Conservation (phyloP, 1,284 basidiomycete species). For the Melampsora americana region DNA sequence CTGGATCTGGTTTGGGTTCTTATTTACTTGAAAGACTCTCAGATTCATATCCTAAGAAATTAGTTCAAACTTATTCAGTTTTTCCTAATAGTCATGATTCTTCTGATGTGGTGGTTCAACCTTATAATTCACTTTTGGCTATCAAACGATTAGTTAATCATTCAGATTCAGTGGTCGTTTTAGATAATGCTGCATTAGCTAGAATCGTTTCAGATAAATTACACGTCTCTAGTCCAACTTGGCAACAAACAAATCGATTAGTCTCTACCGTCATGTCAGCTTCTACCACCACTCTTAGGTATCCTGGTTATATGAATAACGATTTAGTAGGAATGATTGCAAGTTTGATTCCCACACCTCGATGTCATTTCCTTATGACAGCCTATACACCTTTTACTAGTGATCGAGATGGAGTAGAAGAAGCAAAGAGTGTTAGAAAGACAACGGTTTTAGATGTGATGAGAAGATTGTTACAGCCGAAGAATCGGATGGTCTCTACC, state of each 20-base stretch:
- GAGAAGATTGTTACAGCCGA: slow-evolving; percentile 93
- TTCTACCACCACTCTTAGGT: slow-evolving; percentile 92
- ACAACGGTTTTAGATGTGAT: slow-evolving; percentile 98
- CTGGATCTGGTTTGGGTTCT: slow-evolving; percentile 94
- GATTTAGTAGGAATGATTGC: slow-evolving; percentile 96
- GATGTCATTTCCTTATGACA: slow-evolving; percentile 99
- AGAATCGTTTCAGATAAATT: slow-evolving; percentile 87
- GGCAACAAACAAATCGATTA: slow-evolving; percentile 84
- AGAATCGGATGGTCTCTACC: slow-evolving; percentile 98
- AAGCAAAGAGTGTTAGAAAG: slow-evolving; percentile 83
- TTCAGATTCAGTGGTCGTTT: slow-evolving; percentile 93
- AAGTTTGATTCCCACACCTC: slow-evolving; percentile 94
- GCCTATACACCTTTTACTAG: slow-evolving; percentile 98
- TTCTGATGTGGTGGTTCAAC: slow-evolving; percentile 93
- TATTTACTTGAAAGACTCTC: slow-evolving; percentile 93
- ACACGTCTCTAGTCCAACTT: slow-evolving; percentile 83
- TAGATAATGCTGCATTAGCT: slow-evolving; percentile 91
- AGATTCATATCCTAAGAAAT: slow-evolving; percentile 97
- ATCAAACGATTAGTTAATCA: slow-evolving; percentile 92
- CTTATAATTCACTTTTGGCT: slow-evolving; percentile 93
- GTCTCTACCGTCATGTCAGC: slow-evolving; percentile 94
- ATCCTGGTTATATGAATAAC: slow-evolving; percentile 99
- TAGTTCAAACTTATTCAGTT: slow-evolving; percentile 98
- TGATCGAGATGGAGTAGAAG: slow-evolving; percentile 59
- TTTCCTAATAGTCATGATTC: slow-evolving; percentile 83